A percentile compares a stretch with the other conserved stretches of the same genome.
phyloP scores from a whole-genome alignment of 1,139 yeast genomes.

The Diutina neorugosa region DNA sequence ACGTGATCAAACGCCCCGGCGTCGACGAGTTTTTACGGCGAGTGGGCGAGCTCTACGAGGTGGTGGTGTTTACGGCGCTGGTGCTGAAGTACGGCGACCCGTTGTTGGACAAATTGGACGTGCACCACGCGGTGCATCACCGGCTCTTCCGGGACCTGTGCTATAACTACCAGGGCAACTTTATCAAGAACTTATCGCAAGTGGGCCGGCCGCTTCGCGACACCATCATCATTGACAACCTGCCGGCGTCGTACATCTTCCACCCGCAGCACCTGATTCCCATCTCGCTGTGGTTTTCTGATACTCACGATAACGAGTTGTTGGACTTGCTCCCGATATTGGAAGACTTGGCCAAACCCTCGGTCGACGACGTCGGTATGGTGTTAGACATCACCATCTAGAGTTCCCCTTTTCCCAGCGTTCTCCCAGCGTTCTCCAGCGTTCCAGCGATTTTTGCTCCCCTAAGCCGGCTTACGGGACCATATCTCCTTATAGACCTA shows the following conservation, averaged over 20 bases:
- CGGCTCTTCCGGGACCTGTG: slow-evolving; percentile 77
- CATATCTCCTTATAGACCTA: not conserved
- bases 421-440: no score
- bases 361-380: slow-evolving; percentile 72
- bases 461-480: not conserved
- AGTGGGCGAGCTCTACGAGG: slow-evolving; percentile 83
- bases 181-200: slow-evolving; percentile 84
- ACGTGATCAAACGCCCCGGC: slow-evolving; percentile 94
- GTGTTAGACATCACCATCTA: slow-evolving; percentile 54
- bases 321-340: slow-evolving; percentile 83
- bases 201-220: slow-evolving; percentile 86
- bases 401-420: not conserved
- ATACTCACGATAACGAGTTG: slow-evolving; percentile 91
- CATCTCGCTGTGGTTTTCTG: slow-evolving; percentile 97
- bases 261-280: slow-evolving; percentile 98
- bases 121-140: slow-evolving; percentile 67
- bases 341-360: slow-evolving; percentile 60
- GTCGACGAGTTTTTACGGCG: slow-evolving; percentile 82
- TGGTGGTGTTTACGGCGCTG: slow-evolving; percentile 93
- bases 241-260: slow-evolving; percentile 93
- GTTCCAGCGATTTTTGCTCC: no score
- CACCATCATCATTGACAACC: slow-evolving; percentile 83
- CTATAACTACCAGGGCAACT: slow-evolving; percentile 68
- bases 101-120: slow-evolving; percentile 74
- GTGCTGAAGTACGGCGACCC: slow-evolving; percentile 96